These are phyloP conservation scores for Xylaria hypoxylon DNA, from an alignment of 2,329 filamentous ascomycete species.

Conservation along the genomic window DNA sequence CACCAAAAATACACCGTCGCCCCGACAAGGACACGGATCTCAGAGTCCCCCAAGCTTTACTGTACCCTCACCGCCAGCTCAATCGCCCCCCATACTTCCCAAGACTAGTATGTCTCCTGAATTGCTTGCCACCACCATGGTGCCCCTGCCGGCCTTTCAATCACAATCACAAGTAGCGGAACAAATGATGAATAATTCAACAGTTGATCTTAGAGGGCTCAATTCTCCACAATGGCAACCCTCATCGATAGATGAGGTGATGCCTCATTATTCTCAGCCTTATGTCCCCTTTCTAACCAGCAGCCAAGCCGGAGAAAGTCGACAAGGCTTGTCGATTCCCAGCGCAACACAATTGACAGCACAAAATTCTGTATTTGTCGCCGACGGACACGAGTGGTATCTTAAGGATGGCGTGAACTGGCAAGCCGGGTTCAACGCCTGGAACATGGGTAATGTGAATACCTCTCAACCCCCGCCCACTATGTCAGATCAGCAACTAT, in stretches of 20 bases:
- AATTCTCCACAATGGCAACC: conserved; percentile 45
- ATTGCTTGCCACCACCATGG: conserved; percentile 44
- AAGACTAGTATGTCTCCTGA: conserved; percentile 48
- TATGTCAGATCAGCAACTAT: conserved; percentile 50
- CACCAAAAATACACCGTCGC: conserved; percentile 41
- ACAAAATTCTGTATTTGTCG: conserved; percentile 52
- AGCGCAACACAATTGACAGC: conserved; percentile 46
- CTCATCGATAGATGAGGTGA: conserved; percentile 42
- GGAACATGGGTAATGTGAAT: conserved; percentile 55
- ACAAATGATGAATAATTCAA: conserved; percentile 40
- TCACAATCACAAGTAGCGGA: conserved; percentile 35
- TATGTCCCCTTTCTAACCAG: conserved; percentile 43
- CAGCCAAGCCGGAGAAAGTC: conserved; percentile 37
- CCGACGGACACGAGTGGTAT: conserved; percentile 69
- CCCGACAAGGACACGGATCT: conserved; percentile 48
- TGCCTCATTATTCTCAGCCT: conserved; percentile 48
- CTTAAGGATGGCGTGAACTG: conserved; percentile 68
- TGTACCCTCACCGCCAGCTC: conserved; percentile 47
- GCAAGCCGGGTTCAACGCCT: conserved; percentile 68
- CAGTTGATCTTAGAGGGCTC: conserved; percentile 40
- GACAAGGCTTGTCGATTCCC: conserved; percentile 31
- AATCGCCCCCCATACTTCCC: conserved; percentile 45
- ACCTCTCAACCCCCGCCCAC: conserved; percentile 43
- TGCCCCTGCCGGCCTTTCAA: conserved; percentile 44
- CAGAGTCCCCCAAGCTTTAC: conserved; percentile 54